Percentiles rank a stretch among this genome's conserved stretches.
phyloP scores from a whole-genome alignment of 2,329 filamentous ascomycete genomes.

The Metarhizium sp. region DNA sequence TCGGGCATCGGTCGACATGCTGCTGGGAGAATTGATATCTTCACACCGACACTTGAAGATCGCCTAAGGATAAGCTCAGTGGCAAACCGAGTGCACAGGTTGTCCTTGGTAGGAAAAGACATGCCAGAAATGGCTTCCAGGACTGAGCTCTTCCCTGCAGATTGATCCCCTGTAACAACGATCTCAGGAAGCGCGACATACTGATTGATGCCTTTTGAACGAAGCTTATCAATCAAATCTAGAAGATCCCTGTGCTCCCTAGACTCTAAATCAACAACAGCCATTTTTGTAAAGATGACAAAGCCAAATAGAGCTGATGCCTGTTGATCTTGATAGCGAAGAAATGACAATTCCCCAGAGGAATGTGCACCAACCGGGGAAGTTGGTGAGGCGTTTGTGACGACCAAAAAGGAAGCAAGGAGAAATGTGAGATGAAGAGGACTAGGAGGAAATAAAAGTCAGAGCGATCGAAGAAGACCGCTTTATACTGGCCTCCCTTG shows the following conservation, averaged over 20 bases:
- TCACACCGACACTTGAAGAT: slow-evolving; percentile 21
- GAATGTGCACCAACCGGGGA: neutral
- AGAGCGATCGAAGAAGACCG: neutral
- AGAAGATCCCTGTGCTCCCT: slow-evolving; percentile 7
- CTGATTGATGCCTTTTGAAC: slow-evolving; percentile 3
- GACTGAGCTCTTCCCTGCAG: slow-evolving; percentile 54
- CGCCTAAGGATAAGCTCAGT: slow-evolving; percentile 51
- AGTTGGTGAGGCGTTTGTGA: too few relatives aligned
- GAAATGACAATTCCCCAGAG: neutral
- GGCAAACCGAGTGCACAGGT: slow-evolving; percentile 52
- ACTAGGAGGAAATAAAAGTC: neutral
- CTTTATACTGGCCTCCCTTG: neutral
- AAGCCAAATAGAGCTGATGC: neutral
- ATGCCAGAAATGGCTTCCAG: slow-evolving; percentile 55
- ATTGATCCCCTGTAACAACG: slow-evolving; percentile 53
- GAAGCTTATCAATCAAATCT: slow-evolving; percentile 8
- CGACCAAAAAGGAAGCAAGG: too few relatives aligned
- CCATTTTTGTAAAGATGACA: neutral
- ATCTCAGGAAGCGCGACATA: slow-evolving; percentile 32
- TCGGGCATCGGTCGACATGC: slow-evolving; percentile 15
- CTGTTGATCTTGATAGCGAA: neutral
- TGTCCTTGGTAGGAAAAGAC: slow-evolving; percentile 47
- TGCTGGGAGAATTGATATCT: slow-evolving; percentile 22
- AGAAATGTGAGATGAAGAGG: neutral
- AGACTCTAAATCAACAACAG: slow-evolving; percentile 3